Percentiles rank a stretch among this genome's conserved stretches.
Evolutionary conservation across 495 filamentous ascomycete genomes (phyloP).

Genomic region (Tuber aestivum): DNA sequence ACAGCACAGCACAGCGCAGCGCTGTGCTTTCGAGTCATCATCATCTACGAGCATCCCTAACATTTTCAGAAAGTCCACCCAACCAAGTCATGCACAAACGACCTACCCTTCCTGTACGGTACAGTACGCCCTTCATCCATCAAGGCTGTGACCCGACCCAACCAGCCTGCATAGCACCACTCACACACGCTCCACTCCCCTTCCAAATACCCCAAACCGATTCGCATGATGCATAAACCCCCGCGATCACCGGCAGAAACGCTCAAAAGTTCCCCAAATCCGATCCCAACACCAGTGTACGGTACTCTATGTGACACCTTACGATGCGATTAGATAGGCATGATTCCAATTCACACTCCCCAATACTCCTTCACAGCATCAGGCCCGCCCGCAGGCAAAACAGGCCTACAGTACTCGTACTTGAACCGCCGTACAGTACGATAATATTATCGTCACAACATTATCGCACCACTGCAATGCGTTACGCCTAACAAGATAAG

Average conservation of each 20-base stretch:
- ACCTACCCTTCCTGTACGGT: not conserved
- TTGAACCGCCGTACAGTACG: no score
- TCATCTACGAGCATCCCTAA: not conserved
- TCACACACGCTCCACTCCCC: not conserved
- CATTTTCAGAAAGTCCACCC: conserved; percentile 3
- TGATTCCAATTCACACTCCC: not conserved
- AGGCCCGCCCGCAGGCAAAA: no score
- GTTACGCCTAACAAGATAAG: no score
- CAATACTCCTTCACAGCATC: not conserved
- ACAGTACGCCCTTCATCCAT: not conserved
- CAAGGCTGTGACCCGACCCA: not conserved
- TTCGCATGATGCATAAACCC: not conserved
- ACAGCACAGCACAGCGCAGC: not conserved
- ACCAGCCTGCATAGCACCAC: not conserved
- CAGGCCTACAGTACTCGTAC: no score
- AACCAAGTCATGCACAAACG: not conserved
- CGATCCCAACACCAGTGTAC: not conserved
- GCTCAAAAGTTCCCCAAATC: not conserved
- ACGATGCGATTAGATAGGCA: not conserved
- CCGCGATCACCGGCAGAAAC: not conserved
- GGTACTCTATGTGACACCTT: not conserved
- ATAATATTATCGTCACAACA: no score
- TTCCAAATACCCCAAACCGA: not conserved
- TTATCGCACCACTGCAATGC: no score
- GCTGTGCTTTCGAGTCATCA: not conserved